phyloP scores from a whole-genome alignment of 1,284 basidiomycete species.

The Leccinum fallax region DNA sequence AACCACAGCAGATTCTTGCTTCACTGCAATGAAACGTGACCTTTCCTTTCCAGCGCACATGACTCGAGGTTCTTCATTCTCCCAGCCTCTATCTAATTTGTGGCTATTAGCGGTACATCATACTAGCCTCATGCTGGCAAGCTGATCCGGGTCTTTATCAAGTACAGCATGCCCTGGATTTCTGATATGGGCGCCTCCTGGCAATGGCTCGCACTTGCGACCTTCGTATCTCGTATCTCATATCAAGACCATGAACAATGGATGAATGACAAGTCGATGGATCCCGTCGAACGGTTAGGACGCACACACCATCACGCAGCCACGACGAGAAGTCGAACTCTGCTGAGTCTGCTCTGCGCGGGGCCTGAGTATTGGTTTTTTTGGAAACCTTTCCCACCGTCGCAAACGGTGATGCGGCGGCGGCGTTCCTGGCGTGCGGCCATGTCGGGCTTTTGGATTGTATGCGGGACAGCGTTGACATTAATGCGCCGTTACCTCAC shows the following conservation, averaged over 20 bases:
- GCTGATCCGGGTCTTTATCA: constrained; percentile 2
- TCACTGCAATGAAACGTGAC: constrained; percentile 1
- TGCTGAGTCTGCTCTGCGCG: constrained; percentile 1
- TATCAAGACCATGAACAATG: background rate
- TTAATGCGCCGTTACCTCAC: constrained; percentile 1
- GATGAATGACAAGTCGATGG: constrained; percentile 2
- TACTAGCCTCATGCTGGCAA: constrained; percentile 1
- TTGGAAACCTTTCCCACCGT: constrained; percentile 2
- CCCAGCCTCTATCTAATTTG: constrained; percentile 4
- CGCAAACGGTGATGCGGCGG: constrained; percentile 1
- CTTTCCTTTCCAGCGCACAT: constrained; percentile 9
- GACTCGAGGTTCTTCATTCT: constrained; percentile 9
- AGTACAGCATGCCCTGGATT: constrained; percentile 25
- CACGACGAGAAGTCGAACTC: background rate
- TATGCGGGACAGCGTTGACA: constrained; percentile 4
- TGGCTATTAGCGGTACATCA: background rate
- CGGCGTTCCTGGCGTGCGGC: constrained; percentile 4
- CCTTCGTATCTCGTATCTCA: constrained; percentile 1
- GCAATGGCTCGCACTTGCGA: background rate
- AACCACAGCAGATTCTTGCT: too few species aligned
- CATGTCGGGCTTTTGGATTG: background rate
- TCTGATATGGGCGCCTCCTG: constrained; percentile 9
- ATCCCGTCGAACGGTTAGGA: constrained; percentile 6
- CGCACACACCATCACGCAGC: background rate
- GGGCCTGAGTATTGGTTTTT: constrained; percentile 10